phyloP scores from a whole-genome alignment of 2,329 filamentous ascomycete genomes.

The Sporothrix globosa region DNA sequence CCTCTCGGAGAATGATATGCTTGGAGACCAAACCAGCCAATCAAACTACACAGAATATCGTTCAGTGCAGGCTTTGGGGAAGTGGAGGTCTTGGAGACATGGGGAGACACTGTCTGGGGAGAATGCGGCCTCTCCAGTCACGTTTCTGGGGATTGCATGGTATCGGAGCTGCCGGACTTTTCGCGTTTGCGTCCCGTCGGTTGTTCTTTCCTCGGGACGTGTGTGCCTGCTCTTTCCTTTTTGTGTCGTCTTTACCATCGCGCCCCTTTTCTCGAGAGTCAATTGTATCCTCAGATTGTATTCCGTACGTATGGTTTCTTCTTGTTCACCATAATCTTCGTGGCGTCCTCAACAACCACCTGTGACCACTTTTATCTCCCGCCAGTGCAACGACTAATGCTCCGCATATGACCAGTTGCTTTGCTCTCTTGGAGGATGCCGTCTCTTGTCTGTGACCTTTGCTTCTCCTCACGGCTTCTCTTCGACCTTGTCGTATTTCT shows the following conservation, averaged over 20 bases:
- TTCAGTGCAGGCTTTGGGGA: constrained; percentile 5
- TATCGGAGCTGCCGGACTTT: neutral
- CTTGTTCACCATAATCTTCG: neutral
- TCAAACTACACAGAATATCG: constrained; percentile 14
- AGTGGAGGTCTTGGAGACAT: constrained; percentile 16
- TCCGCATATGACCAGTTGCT: neutral
- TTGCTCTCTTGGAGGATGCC: neutral
- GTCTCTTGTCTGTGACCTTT: constrained; percentile 7
- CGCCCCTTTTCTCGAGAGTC: neutral
- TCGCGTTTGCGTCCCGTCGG: neutral
- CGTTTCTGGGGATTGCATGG: constrained; percentile 5
- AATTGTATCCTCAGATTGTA: neutral
- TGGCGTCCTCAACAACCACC: neutral
- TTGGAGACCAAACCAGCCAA: neutral
- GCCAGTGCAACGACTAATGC: neutral
- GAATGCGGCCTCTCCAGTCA: neutral
- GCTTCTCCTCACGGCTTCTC: neutral
- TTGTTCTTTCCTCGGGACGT: neutral
- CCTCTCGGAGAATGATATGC: constrained; percentile 17
- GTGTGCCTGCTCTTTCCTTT: neutral
- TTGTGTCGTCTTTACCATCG: neutral
- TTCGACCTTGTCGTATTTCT: neutral
- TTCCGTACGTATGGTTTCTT: neutral
- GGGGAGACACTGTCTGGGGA: constrained; percentile 5
- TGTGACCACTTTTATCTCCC: neutral